A percentile compares a stretch with the other conserved stretches of the same genome.
phyloP scores from a whole-genome alignment of 163 green algal species.

The Volvox carteri region DNA sequence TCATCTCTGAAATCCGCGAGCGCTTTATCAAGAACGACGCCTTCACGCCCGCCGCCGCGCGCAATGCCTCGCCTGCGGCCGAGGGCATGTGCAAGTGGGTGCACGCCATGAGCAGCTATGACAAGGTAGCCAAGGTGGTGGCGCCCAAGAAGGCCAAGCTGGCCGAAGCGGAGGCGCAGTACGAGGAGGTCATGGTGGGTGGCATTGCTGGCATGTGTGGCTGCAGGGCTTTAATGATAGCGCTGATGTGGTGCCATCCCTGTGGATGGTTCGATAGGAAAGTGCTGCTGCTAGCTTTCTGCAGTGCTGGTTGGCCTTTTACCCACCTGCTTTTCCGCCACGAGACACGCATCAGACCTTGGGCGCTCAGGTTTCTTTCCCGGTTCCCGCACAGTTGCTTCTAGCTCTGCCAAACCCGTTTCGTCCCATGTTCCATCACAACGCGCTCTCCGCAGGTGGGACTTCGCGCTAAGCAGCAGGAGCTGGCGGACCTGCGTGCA shows the following conservation, averaged over 20 bases:
- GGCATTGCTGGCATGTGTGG: too few relatives aligned
- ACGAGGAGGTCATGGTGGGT: constrained; percentile 82
- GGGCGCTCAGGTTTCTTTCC: too few relatives aligned
- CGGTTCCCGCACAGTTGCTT: too few relatives aligned
- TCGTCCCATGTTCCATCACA: too few relatives aligned
- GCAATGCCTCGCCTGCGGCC: constrained; percentile 75
- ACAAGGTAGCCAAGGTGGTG: constrained; percentile 78
- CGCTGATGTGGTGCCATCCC: neutral
- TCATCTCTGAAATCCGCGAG: constrained; percentile 78
- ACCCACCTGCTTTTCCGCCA: too few relatives aligned
- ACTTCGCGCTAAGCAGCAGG: constrained; percentile 79
- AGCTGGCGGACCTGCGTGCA: constrained; percentile 81
- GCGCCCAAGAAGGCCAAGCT: constrained; percentile 85
- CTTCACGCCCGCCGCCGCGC: constrained; percentile 80
- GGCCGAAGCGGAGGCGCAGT: constrained; percentile 78
- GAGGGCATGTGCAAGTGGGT: constrained; percentile 89
- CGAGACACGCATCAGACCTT: too few relatives aligned
- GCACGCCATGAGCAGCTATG: constrained; percentile 83
- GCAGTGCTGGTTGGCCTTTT: too few relatives aligned
- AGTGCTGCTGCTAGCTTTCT: too few relatives aligned
- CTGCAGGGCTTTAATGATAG: too few relatives aligned
- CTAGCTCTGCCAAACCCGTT: too few relatives aligned
- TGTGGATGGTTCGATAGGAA: too few relatives aligned
- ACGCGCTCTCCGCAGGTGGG: constrained; percentile 53
- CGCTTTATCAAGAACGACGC: constrained; percentile 78